phyloP scores from a whole-genome alignment of 108 stramenopile genomes.

The Conticribra guillardii region DNA sequence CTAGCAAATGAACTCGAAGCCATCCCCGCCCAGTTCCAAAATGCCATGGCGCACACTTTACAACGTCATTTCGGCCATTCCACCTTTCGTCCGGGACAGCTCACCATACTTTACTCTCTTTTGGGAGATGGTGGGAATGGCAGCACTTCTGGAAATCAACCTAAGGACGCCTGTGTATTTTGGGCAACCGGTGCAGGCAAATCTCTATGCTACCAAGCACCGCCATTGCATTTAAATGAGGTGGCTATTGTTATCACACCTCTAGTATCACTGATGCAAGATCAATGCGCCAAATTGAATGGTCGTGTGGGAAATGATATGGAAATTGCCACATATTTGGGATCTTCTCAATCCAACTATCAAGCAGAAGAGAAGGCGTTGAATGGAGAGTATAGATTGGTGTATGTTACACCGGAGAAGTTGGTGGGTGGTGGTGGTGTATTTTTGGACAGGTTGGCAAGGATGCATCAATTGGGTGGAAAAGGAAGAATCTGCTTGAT shows the following conservation, averaged over 20 bases:
- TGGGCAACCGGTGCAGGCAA: slow-evolving; percentile 96
- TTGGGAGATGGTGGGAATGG: slow-evolving; percentile 18
- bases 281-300: slow-evolving; percentile 86
- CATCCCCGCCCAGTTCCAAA: slow-evolving; percentile 9
- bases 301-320: slow-evolving; percentile 26
- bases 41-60: slow-evolving; percentile 32
- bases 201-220: slow-evolving; percentile 87
- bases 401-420: slow-evolving; percentile 96
- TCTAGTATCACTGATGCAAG: slow-evolving; percentile 91
- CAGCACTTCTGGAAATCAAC: background rate
- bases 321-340: slow-evolving; percentile 69
- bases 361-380: slow-evolving; percentile 54
- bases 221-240: slow-evolving; percentile 68
- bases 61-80: slow-evolving; percentile 45
- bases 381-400: slow-evolving; percentile 66
- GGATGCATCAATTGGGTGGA: slow-evolving; percentile 30
- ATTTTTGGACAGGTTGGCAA: slow-evolving; percentile 59
- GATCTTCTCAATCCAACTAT: slow-evolving; percentile 65
- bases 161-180: slow-evolving; percentile 71
- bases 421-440: slow-evolving; percentile 31
- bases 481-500: slow-evolving; percentile 61
- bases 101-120: slow-evolving; percentile 29
- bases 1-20: slow-evolving; percentile 14
- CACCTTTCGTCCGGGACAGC: slow-evolving; percentile 50
- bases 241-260: slow-evolving; percentile 73